Evolutionary conservation across 306 rosid species (phyloP).

Genomic region (Oxytropis ochrocephala): DNA sequence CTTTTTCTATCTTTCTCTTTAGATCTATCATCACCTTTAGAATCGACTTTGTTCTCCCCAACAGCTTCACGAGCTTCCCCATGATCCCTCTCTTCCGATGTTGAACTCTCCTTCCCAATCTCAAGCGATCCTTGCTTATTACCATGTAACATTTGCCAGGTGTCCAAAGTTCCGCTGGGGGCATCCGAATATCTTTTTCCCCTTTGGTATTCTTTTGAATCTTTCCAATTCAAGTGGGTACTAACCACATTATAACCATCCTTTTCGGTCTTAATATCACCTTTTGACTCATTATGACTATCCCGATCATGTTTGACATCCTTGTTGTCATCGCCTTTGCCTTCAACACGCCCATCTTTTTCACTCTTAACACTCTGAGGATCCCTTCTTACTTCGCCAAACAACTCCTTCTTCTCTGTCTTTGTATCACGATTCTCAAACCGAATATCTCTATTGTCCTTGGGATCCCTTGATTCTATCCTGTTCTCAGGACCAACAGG

Average conservation of each 20-base stretch:
- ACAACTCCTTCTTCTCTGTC: constrained; percentile 56
- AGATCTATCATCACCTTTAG: constrained; percentile 72
- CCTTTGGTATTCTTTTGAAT: constrained; percentile 66
- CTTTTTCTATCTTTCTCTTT: constrained; percentile 85
- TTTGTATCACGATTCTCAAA: constrained; percentile 65
- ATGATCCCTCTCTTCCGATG: constrained; percentile 49
- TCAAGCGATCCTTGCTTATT: constrained; percentile 48
- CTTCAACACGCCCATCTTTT: constrained; percentile 55
- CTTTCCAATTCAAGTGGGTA: constrained; percentile 62
- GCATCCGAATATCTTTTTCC: constrained; percentile 72
- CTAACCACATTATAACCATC: constrained; percentile 41
- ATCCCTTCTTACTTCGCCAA: constrained; percentile 56
- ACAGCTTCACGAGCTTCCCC: constrained; percentile 69
- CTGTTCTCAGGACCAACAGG: constrained; percentile 46
- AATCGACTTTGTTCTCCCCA: constrained; percentile 75
- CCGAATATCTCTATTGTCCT: constrained; percentile 56
- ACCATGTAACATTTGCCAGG: constrained; percentile 48
- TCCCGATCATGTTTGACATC: constrained; percentile 63
- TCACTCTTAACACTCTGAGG: constrained; percentile 57
- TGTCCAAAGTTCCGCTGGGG: constrained; percentile 45
- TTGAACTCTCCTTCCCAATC: constrained; percentile 55
- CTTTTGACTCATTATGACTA: constrained; percentile 49
- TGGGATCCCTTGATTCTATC: constrained; percentile 62
- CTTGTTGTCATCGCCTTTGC: constrained; percentile 65
- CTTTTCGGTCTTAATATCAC: constrained; percentile 55